Evolutionary conservation across 805 yeast species (phyloP), one percentile per base, ranked within the genome.

Genomic region (Cyberlindnera saturnus): DNA sequence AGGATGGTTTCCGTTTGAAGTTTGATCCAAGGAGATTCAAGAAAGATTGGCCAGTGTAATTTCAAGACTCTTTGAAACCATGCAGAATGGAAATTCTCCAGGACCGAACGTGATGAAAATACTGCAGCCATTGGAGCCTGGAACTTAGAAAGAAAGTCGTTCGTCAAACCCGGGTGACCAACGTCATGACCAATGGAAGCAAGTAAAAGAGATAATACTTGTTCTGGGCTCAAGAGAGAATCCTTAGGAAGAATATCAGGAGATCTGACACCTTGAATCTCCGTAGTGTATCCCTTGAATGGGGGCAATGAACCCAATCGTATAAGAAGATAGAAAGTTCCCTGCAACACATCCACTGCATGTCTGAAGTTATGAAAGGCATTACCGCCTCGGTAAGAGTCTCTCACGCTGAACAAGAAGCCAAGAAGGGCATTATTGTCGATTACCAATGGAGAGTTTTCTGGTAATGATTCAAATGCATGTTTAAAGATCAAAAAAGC

Each of bases 101-200:
- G 70, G 2, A 86, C 83, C 7, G 91, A 82, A 41, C 76, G 66
- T 49, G 80, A 80, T 39, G 79, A 69, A 64, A 77, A 90, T 14
- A 77, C 55, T 42, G 64, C 60, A 3, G 91, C 77, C 19, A 88
- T 70, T 10, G 88, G 87, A 0, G 93, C 74, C 8, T 71, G 60
- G 52, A 77, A 60, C 45, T 75, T 69, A 19, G 70, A 66, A 60
- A 91, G 66, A 50, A 88, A 79, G 32, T 78, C 76, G 61, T 88
- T 87, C 13, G 95, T 88, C n/a, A 89, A 79, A 2, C 98, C 99
- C 0, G 98, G 98, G 63, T 93, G 99, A 18, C 96, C 96, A 29
- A 86, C 79, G 62, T 93, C 99, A 65, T 93, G 99, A 41, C 98
- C 98, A 35, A 90, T 65, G 1, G 96, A 93, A 0, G 96, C 86